phyloP scores from a whole-genome alignment of 2,329 filamentous ascomycete genomes.

The Penicillium psychrosexuale region DNA sequence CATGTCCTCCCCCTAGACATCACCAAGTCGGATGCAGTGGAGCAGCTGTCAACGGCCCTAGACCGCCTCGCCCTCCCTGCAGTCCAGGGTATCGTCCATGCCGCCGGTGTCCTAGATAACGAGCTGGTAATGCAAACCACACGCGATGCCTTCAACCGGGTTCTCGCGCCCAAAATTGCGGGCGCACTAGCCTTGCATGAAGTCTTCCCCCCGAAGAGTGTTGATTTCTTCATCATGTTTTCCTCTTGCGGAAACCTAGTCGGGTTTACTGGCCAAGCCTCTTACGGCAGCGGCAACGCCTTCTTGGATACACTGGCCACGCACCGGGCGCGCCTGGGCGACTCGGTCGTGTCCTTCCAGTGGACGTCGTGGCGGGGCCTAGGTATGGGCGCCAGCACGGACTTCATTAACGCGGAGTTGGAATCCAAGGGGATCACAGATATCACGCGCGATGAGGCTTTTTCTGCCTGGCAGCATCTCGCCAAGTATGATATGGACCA shows the following conservation, averaged over 20 bases:
- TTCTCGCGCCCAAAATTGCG: constrained; percentile 37
- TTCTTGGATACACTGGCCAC: constrained; percentile 36
- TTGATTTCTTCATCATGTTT: constrained; percentile 35
- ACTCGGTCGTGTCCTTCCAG: constrained; percentile 40
- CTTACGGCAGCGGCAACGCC: constrained; percentile 32
- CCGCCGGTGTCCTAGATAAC: constrained; percentile 40
- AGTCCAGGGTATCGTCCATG: constrained; percentile 44
- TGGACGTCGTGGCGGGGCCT: constrained; percentile 46
- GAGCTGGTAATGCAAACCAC: constrained; percentile 36
- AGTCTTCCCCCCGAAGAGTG: constrained; percentile 28
- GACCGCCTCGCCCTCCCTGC: constrained; percentile 38
- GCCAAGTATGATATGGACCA: constrained; percentile 37
- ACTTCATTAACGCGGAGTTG: constrained; percentile 44
- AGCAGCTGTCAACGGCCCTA: constrained; percentile 22
- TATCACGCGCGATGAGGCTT: constrained; percentile 25
- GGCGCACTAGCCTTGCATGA: constrained; percentile 33
- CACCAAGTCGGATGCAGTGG: constrained; percentile 18
- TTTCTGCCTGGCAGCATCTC: constrained; percentile 20
- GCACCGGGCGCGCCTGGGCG: constrained; percentile 32
- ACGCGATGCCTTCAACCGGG: constrained; percentile 13
- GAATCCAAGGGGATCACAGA: constrained; percentile 44
- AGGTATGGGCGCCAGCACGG: constrained; percentile 39
- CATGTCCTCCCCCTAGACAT: constrained; percentile 39
- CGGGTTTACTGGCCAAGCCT: constrained; percentile 28
- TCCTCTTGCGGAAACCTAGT: constrained; percentile 34